Percentiles rank a stretch among this genome's conserved stretches.
These are phyloP conservation scores for Rhytidiadelphus loreus DNA, from an alignment of 225 moss, liverwort and hornwort species.

Conservation along the genomic window DNA sequence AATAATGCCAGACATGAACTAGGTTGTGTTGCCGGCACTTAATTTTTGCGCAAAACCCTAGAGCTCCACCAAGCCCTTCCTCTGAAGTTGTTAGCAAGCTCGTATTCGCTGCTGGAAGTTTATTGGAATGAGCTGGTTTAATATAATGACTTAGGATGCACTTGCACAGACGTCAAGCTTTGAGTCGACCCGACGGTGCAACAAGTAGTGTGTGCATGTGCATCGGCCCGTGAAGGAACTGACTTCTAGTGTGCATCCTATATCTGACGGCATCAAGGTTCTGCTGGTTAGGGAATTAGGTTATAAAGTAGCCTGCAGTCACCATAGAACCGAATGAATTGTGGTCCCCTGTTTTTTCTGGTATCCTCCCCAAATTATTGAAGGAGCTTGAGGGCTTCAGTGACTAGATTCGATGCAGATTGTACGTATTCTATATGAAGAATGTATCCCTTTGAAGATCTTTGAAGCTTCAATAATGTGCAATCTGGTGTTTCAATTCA, in stretches of 20 bases:
- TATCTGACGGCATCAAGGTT: constrained; percentile 12
- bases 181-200: constrained; percentile 3
- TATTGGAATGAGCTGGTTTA: constrained; percentile 21
- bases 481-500: background rate
- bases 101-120: background rate
- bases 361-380: background rate
- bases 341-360: constrained; percentile 1
- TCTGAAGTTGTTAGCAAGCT: constrained; percentile 3
- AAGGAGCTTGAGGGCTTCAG: constrained; percentile 10
- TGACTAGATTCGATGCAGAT: constrained; percentile 3
- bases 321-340: constrained; percentile 6
- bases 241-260: constrained; percentile 2
- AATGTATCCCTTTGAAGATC: constrained; percentile 2
- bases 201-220: background rate
- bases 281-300: constrained; percentile 19
- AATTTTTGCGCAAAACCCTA: constrained; percentile 25
- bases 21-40: constrained; percentile 29
- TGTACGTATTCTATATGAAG: constrained; percentile 27
- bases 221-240: background rate
- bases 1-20: constrained; percentile 20
- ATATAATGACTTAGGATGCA: constrained; percentile 2
- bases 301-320: constrained; percentile 18
- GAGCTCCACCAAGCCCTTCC: background rate
- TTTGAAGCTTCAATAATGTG: constrained; percentile 1
- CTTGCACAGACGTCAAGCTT: constrained; percentile 13